Evolutionary conservation across 2,329 filamentous ascomycete genomes (phyloP).

Genomic region (Lojkania enalia): DNA sequence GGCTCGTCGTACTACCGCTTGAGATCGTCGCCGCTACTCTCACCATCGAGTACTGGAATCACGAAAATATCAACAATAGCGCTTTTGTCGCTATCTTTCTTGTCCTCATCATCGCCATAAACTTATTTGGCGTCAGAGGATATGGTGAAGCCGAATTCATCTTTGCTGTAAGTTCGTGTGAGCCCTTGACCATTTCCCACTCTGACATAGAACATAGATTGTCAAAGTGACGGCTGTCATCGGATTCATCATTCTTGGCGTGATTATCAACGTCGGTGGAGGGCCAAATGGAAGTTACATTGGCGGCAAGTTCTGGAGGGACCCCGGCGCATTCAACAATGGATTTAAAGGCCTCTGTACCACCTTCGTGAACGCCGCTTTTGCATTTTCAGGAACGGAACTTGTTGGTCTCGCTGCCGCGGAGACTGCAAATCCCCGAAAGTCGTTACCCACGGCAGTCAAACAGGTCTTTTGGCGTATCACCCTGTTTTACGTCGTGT

Average conservation of each 20-base stretch:
- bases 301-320: constrained; percentile 73
- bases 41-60: constrained; percentile 80
- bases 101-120: constrained; percentile 62
- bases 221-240: constrained; percentile 86
- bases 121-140: constrained; percentile 78
- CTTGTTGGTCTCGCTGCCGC: constrained; percentile 77
- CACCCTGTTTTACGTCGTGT: constrained; percentile 80
- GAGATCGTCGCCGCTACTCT: constrained; percentile 87
- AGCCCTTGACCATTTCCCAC: too few species aligned
- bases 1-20: constrained; percentile 80
- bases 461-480: constrained; percentile 98
- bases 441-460: constrained; percentile 84
- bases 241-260: constrained; percentile 85
- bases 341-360: constrained; percentile 82
- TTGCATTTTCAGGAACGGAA: constrained; percentile 76
- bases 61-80: constrained; percentile 49
- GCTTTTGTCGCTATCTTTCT: constrained; percentile 86
- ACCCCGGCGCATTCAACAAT: constrained; percentile 82
- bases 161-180: too few species aligned
- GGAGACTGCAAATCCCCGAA: constrained; percentile 77
- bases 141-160: constrained; percentile 91
- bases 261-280: constrained; percentile 83
- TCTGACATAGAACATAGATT: too few species aligned
- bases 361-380: constrained; percentile 76
- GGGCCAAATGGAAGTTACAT: constrained; percentile 67